These are phyloP conservation scores for Vicia sativa DNA, from an alignment of 306 rosid species.

Conservation along the genomic window DNA sequence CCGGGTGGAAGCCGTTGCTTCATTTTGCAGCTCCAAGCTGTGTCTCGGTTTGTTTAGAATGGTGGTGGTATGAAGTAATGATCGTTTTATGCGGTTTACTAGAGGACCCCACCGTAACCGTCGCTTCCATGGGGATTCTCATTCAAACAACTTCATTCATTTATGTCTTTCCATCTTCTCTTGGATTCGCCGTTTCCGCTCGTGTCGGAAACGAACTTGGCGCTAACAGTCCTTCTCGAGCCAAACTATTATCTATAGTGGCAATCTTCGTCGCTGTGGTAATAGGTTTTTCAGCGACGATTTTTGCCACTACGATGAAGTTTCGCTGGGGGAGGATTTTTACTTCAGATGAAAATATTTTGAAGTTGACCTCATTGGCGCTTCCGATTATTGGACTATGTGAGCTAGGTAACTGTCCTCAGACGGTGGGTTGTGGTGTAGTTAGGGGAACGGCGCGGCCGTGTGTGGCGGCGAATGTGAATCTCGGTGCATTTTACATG, in stretches of 20 bases:
- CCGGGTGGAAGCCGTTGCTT: conserved; percentile 69
- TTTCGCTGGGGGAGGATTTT: conserved; percentile 71
- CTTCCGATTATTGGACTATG: conserved; percentile 86
- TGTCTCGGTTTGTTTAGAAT: conserved; percentile 82
- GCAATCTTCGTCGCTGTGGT: conserved; percentile 51
- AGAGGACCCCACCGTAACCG: conserved; percentile 70
- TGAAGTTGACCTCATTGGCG: conserved; percentile 63
- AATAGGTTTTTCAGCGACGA: conserved; percentile 60
- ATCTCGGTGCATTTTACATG: conserved; percentile 76
- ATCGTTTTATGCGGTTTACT: conserved; percentile 70
- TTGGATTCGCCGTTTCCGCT: conserved; percentile 75
- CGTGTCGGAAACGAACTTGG: conserved; percentile 93
- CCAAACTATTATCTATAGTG: conserved; percentile 58
- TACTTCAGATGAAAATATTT: conserved; percentile 55
- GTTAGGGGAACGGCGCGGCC: conserved; percentile 85
- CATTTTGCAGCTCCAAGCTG: conserved; percentile 82
- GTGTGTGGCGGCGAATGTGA: conserved; percentile 72
- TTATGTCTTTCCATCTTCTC: conserved; percentile 79
- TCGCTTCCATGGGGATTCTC: conserved; percentile 85
- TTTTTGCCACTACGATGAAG: conserved; percentile 62
- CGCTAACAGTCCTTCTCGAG: conserved; percentile 50
- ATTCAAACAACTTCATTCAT: conserved; percentile 87
- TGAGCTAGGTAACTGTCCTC: conserved; percentile 92
- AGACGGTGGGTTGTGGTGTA: conserved; percentile 88
- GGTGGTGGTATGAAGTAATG: conserved; percentile 99